Percentiles rank a stretch among this genome's conserved stretches.
Evolutionary conservation across 352 stramenopile genomes (phyloP).

Genomic region (Globisporangium cederbergense): DNA sequence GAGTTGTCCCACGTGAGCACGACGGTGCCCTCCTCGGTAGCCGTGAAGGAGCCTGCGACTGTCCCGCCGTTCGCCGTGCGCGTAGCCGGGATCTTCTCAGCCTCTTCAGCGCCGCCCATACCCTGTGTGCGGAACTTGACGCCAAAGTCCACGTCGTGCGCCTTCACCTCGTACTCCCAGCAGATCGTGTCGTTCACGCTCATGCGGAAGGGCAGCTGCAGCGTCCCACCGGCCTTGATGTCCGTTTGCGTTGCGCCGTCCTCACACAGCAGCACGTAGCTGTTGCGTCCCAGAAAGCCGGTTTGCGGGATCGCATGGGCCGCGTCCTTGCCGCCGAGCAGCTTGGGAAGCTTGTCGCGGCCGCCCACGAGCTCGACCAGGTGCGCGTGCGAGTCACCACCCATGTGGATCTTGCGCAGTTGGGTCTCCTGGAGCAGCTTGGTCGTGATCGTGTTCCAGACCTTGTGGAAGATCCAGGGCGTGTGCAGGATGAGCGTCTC

Average conservation of each 20-base stretch:
- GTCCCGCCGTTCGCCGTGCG: conserved; percentile 34
- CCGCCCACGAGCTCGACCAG: conserved; percentile 44
- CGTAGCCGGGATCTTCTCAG: conserved; percentile 44
- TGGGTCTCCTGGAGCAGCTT: conserved; percentile 62
- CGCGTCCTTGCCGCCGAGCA: conserved; percentile 56
- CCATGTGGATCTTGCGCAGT: conserved; percentile 59
- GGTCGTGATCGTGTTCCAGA: conserved; percentile 50
- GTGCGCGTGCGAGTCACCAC: conserved; percentile 39
- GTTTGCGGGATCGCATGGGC: conserved; percentile 57
- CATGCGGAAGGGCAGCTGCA: conserved; percentile 74
- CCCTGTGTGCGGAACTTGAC: conserved; percentile 75
- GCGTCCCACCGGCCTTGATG: conserved; percentile 50
- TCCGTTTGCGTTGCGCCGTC: conserved; percentile 63
- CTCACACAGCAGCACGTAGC: conserved; percentile 65
- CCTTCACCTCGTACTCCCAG: conserved; percentile 71
- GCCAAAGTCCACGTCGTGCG: conserved; percentile 59
- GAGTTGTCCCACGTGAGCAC: conserved; percentile 76
- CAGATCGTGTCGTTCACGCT: conserved; percentile 67
- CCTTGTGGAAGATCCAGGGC: conserved; percentile 73
- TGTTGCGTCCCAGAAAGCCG: conserved; percentile 56
- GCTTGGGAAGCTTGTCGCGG: conserved; percentile 49
- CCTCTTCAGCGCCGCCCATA: conserved; percentile 56
- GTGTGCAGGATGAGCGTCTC: conserved; percentile 57
- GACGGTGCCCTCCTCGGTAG: conserved; percentile 57
- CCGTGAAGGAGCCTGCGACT: conserved; percentile 56